Conservation (phyloP, 192 early-diverging fungal genomes). For the Backusella mclennaniae region DNA sequence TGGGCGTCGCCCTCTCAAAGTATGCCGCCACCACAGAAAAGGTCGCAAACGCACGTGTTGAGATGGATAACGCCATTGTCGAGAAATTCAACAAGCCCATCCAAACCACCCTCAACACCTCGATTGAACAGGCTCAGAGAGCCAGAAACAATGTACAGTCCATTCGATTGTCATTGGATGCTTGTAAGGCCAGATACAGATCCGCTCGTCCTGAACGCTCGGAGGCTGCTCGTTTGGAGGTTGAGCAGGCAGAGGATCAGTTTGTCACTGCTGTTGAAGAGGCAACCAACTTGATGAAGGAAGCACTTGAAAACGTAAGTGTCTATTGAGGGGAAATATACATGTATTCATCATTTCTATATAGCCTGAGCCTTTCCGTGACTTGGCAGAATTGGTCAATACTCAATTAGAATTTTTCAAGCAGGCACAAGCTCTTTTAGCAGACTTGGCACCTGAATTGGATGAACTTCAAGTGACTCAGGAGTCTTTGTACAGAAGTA, state of each 20-base stretch:
- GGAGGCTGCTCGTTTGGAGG: conserved; percentile 76
- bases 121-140: conserved; percentile 81
- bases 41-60: conserved; percentile 77
- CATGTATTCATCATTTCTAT: no score
- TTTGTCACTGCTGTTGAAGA: conserved; percentile 96
- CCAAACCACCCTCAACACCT: conserved; percentile 62
- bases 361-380: conserved; percentile 74
- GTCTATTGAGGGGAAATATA: not conserved
- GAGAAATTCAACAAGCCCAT: conserved; percentile 79
- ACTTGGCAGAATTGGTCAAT: conserved; percentile 82
- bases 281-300: conserved; percentile 92
- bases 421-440: conserved; percentile 68
- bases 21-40: conserved; percentile 83
- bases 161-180: conserved; percentile 83
- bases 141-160: conserved; percentile 83
- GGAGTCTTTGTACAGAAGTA: conserved; percentile 80
- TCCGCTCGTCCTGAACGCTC: conserved; percentile 65
- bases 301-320: conserved; percentile 80
- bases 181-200: conserved; percentile 78
- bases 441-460: conserved; percentile 85
- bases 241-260: conserved; percentile 92
- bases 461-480: conserved; percentile 95
- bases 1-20: conserved; percentile 85
- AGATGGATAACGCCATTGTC: conserved; percentile 71
- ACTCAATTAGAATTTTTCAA: conserved; percentile 88